Evolutionary conservation across 2,329 filamentous ascomycete genomes (phyloP).

Genomic region (Diaporthe citriasiana): DNA sequence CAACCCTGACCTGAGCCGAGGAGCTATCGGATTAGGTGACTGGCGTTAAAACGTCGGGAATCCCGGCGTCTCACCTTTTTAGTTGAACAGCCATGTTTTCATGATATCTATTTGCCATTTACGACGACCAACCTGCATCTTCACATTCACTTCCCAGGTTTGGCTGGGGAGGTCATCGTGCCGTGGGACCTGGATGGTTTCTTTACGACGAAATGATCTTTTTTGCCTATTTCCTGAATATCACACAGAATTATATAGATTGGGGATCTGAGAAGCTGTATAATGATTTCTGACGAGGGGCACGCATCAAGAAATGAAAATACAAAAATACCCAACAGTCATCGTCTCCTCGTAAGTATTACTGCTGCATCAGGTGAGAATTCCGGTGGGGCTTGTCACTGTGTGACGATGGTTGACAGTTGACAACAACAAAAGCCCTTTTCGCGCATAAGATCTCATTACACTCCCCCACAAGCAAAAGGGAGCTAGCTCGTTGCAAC

Average conservation of each 20-base stretch:
- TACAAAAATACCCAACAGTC: conserved; percentile 19
- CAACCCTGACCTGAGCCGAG: conserved; percentile 73
- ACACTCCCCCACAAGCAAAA: neutral
- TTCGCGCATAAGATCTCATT: neutral
- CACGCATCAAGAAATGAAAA: conserved; percentile 8
- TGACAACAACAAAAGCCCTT: neutral
- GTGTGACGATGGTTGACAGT: neutral
- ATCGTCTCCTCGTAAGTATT: neutral
- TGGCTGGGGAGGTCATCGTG: neutral
- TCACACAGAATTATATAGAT: conserved; percentile 36
- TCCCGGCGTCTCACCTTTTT: neutral
- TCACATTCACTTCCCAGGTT: conserved; percentile 5
- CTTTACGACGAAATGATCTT: conserved; percentile 38
- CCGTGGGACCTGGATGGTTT: conserved; percentile 12
- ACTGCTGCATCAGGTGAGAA: neutral
- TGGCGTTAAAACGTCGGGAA: neutral
- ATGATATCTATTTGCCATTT: conserved; percentile 31
- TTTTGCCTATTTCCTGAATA: neutral
- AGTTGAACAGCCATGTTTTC: conserved; percentile 24
- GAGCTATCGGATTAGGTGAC: conserved; percentile 20
- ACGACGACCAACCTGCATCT: conserved; percentile 21
- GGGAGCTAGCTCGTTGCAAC: conserved; percentile 15
- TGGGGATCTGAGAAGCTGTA: conserved; percentile 9
- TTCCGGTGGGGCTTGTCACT: neutral
- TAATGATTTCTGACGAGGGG: conserved; percentile 4